Conservation (phyloP, 352 stramenopile genomes). For the Phytophthora litchii region DNA sequence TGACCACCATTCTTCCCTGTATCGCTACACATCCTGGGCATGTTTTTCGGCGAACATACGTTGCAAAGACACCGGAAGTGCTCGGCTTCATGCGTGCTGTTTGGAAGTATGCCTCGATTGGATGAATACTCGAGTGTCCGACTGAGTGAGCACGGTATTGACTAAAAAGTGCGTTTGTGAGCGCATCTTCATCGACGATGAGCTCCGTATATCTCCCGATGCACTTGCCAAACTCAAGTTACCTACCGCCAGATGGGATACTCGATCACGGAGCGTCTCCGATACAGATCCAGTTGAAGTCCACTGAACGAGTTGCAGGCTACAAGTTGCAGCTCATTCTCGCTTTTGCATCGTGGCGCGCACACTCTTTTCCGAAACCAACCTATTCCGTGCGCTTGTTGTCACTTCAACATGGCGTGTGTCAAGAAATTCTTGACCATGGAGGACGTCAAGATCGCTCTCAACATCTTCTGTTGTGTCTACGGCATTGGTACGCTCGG, state of each 20-base stretch:
- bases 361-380: constrained; percentile 2
- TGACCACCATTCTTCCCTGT: constrained; percentile 2
- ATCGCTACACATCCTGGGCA: constrained; percentile 7
- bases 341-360: constrained; percentile 9
- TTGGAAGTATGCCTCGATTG: constrained; percentile 19
- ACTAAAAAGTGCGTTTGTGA: constrained; percentile 12
- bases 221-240: neutral
- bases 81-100: constrained; percentile 9
- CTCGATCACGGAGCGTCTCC: no score
- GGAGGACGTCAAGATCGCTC: constrained; percentile 28
- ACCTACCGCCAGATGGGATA: no score
- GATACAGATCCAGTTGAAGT: no score
- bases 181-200: constrained; percentile 14
- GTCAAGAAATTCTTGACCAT: constrained; percentile 17
- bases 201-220: constrained; percentile 25
- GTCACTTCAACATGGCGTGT: constrained; percentile 16
- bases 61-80: constrained; percentile 11
- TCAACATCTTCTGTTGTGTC: constrained; percentile 34
- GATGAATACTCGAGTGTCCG: constrained; percentile 15
- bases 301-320: neutral
- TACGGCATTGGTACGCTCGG: constrained; percentile 32
- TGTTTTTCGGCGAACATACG: neutral
- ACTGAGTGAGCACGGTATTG: constrained; percentile 11
- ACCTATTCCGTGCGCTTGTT: neutral
- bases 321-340: constrained; percentile 7